Base-by-base conservation (phyloP, 257 asterid species). In the Salvia hispanica region DNA sequence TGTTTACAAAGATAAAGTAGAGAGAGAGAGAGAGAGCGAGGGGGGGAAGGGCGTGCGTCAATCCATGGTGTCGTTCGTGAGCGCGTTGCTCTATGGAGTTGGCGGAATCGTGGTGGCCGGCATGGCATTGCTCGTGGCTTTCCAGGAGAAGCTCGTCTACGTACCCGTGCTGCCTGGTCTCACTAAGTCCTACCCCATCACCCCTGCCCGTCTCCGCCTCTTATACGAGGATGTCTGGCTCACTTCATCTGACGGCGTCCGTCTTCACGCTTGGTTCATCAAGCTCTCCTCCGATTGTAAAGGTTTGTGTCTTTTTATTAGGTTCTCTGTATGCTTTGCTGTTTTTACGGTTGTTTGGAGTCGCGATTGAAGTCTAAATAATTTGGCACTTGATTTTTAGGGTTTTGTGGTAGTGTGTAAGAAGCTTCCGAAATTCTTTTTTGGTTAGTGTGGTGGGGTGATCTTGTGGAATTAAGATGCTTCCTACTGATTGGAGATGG, bases 91-190 rank as follows among this genome's bases (percentile, higher is more conserved):
- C 45, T 91, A 84, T 61, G 96, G 97, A 70, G 92, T 84, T 46
- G 99, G 98, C 60, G 98, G 98, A 46, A 80, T 94, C 70, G 90
- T 85, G 79, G 86, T 84, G 79, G 96, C 96, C 10, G 96, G 98
- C 34, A 82, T 91, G 96, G 98, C 99, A 46, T 62, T 94, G 18
- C 87, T 94, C 68, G 99, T 94, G 6, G 98, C 96, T 7, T 84
- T 94, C 56, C 99, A 94, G 84, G 99, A 94, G 72, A 94, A 83
- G 79, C 86, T 94, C 6, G 96, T 94, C 4, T 94, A 94, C 85
- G 98, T 94, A 18, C 99, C 99, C 42, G 99, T 91, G 15, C 66
- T 94, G 65, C 99, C 99, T 62, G 98, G 99, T 0, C 88, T 94
- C 74, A 69, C 93, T 15, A 94, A 84, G 73, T 82, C 99, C 18